These are phyloP conservation scores for Phoma herbarum DNA, from an alignment of 2,329 filamentous ascomycete genomes.

Conservation along the genomic window DNA sequence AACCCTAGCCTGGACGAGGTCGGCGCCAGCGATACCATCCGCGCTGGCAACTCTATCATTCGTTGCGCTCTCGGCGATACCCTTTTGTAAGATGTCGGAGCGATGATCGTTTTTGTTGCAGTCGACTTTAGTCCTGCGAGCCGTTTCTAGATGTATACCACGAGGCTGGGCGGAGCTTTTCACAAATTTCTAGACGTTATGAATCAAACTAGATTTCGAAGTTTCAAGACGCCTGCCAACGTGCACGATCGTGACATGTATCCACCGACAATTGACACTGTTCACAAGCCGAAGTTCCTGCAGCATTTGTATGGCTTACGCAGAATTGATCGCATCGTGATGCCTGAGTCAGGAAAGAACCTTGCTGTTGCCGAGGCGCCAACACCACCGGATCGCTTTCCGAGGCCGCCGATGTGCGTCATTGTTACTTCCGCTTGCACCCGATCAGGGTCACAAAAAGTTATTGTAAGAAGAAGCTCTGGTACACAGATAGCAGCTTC, in stretches of 20 bases:
- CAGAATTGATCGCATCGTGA: not conserved
- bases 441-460: constrained; percentile 13
- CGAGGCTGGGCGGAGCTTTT: not conserved
- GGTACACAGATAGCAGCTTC: not conserved
- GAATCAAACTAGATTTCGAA: not conserved
- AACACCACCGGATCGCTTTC: constrained; percentile 6
- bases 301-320: not conserved
- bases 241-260: not conserved
- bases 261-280: not conserved
- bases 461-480: constrained; percentile 2
- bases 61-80: constrained; percentile 93
- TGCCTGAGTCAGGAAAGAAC: not conserved
- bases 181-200: not conserved
- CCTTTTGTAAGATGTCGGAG: constrained; percentile 66
- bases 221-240: not conserved
- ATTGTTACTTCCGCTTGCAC: constrained; percentile 21
- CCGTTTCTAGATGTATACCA: constrained; percentile 8
- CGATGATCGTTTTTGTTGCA: not conserved
- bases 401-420: constrained; percentile 18
- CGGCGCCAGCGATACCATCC: constrained; percentile 84
- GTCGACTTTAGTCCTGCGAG: constrained; percentile 7
- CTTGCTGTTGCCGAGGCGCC: constrained; percentile 11
- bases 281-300: not conserved
- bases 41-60: constrained; percentile 90
- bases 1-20: constrained; percentile 59